These are phyloP conservation scores for Ceratocystis colombiana DNA, from an alignment of 2,329 filamentous ascomycete species.

Conservation along the genomic window DNA sequence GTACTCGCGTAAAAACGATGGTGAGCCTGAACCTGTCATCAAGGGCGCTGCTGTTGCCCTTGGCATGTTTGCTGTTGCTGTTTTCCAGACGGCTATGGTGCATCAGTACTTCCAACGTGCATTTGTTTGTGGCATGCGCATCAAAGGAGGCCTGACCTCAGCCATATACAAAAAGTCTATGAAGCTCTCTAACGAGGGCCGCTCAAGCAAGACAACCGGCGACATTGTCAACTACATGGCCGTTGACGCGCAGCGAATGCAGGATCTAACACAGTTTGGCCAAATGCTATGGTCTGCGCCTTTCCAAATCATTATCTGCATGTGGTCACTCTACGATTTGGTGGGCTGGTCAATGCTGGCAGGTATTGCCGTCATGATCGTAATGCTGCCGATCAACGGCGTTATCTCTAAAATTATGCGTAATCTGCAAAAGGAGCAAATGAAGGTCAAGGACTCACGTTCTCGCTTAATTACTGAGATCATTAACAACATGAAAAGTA, in stretches of 20 bases:
- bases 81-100: slow-evolving; percentile 77
- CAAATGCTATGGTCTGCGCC: slow-evolving; percentile 95
- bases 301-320: slow-evolving; percentile 91
- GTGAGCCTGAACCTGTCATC: slow-evolving; percentile 63
- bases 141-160: slow-evolving; percentile 82
- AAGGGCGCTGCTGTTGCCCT: slow-evolving; percentile 79
- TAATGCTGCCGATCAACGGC: slow-evolving; percentile 96
- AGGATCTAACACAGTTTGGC: slow-evolving; percentile 89
- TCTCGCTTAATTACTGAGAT: slow-evolving; percentile 95
- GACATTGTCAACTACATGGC: slow-evolving; percentile 99
- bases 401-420: slow-evolving; percentile 90
- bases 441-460: slow-evolving; percentile 97
- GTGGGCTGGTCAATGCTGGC: slow-evolving; percentile 93
- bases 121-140: slow-evolving; percentile 91
- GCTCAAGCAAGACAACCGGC: slow-evolving; percentile 78
- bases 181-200: slow-evolving; percentile 83
- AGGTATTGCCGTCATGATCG: slow-evolving; percentile 84
- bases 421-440: slow-evolving; percentile 85
- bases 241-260: slow-evolving; percentile 87
- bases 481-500: slow-evolving; percentile 98
- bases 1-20: slow-evolving; percentile 38
- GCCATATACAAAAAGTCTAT: slow-evolving; percentile 90
- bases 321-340: slow-evolving; percentile 91
- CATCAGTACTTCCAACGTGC: slow-evolving; percentile 94
- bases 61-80: slow-evolving; percentile 81